Base-by-base conservation (phyloP, 352 stramenopile genomes). In the Peronospora farinosa region DNA sequence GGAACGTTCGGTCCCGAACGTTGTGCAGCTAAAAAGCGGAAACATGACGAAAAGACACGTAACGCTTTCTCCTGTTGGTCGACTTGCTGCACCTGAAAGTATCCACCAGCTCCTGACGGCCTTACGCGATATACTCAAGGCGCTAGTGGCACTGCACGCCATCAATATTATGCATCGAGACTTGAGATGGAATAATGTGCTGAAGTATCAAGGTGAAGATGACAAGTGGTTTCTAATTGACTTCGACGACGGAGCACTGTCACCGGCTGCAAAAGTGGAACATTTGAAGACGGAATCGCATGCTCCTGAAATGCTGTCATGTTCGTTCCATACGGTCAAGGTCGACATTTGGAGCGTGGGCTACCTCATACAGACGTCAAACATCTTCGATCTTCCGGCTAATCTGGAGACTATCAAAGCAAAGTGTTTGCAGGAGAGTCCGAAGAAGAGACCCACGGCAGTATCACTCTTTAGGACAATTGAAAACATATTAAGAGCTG, bases 281-380 rank as follows among this genome's bases (percentile, higher is more conserved):
- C 53, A 60, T 45, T 60, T 60, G 28, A 49, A 60, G 11, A 21
- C 44, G 30, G 52, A 54, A 40, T 55, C 53, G 32, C 45, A 60
- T 60, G 53, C 44, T 54, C 53, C 45, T 15, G 45, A 60, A 17
- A 60, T 55, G 40, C 10, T 21, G 19, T 46, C 15, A 11, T 54
- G 30, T 49, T 37, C 19, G 23, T 27, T 5, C 12, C 53, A 61
- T 33, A 56, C 45, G 15, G 16, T 51, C 45, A 40, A 51, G 53
- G 39, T 60, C 23, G 47, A 54, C 37, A 54, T 54, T 54, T 54
- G 37, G 37, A 40, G 46, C 40, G 40, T 61, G 40, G 33, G 46
- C 27, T 56, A 27, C 40, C 46, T 11, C 40, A 51, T 33, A 32
- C 2, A 23, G 4, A 23, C 21, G 21, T 23, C 21, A 37, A 27